Percentiles rank a stretch among this genome's conserved stretches.
Evolutionary conservation across 495 filamentous ascomycete genomes (phyloP).

Genomic region (Ascobolus immersus): DNA sequence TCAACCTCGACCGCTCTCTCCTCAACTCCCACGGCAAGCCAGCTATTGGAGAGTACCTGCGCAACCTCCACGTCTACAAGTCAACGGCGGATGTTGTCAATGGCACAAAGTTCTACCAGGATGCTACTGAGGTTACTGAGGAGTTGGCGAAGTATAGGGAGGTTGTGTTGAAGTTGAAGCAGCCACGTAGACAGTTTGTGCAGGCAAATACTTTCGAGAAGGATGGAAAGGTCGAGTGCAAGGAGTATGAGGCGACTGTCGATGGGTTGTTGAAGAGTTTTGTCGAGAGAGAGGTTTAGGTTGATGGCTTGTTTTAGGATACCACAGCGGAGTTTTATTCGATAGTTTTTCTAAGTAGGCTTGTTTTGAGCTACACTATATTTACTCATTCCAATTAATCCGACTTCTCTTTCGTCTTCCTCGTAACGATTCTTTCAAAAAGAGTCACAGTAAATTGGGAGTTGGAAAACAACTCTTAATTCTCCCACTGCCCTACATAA

Average conservation of each 20-base stretch:
- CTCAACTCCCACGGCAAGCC: constrained; percentile 42
- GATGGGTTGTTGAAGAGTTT: constrained; percentile 81
- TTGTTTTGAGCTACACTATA: no score
- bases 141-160: constrained; percentile 51
- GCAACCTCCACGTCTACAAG: constrained; percentile 83
- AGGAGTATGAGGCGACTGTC: constrained; percentile 66
- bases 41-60: constrained; percentile 69
- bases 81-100: constrained; percentile 57
- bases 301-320: no score
- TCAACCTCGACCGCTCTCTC: constrained; percentile 58
- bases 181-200: constrained; percentile 85
- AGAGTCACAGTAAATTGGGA: no score
- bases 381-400: no score
- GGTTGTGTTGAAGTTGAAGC: constrained; percentile 61
- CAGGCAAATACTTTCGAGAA: constrained; percentile 66
- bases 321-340: no score
- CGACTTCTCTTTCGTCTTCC: no score
- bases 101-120: constrained; percentile 50
- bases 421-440: no score
- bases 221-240: constrained; percentile 49
- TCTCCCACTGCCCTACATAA: no score
- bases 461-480: no score
- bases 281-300: constrained; percentile 48
- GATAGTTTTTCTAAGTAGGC: no score
- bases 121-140: constrained; percentile 54